Base-by-base conservation (phyloP, 2,329 filamentous ascomycete genomes). In the Fusarium scirpi region DNA sequence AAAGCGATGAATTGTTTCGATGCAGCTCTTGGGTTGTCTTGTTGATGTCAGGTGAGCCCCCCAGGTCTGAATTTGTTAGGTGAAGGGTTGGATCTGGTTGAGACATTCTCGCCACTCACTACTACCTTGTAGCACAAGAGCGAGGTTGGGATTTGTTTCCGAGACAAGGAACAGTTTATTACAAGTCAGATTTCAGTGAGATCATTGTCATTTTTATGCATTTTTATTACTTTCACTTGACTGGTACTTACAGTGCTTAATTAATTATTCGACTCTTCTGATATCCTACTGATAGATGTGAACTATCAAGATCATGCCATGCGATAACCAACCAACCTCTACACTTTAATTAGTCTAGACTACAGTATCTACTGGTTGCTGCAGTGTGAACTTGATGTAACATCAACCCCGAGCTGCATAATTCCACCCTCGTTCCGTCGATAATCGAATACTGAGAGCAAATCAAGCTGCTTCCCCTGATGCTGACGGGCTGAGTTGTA, bases 11-110 rank as follows among this genome's bases (percentile, higher is more conserved):
- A 46, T 40, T 66, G 46, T 53, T 61, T 61, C 60, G 62, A 49
- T 66, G 48, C 65, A 55, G 49, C 29, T 65, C 41, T 46, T 58
- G 20, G 43, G 46, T 43, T 60, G 40, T 47, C 24, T 38, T 30
- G 27, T 34, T 65, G 32, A 47, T 47, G 53, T 65, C 58, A 63
- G 61, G 58, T 48, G 61, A 53, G 25, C 45, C 47, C 41, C 47
- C 34, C 25, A 22, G 12, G 18, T 11, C 13, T 20, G 24, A 30
- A 41, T 32, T 44, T 6, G 25, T 29, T 40, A 38, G 34, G 41
- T n/a, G 46, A 65, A 62, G 61, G 52, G 52, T 51, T 41, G 30
- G 45, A 32, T 40, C 38, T 59, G 46, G n/a, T 24, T 65, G 53
- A 52, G 62, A 59, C 61, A 65, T 38, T n/a, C 41, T 43, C 22